Base-by-base conservation (phyloP, 2,329 filamentous ascomycete species). In the Neopestalotiopsis clavispora region DNA sequence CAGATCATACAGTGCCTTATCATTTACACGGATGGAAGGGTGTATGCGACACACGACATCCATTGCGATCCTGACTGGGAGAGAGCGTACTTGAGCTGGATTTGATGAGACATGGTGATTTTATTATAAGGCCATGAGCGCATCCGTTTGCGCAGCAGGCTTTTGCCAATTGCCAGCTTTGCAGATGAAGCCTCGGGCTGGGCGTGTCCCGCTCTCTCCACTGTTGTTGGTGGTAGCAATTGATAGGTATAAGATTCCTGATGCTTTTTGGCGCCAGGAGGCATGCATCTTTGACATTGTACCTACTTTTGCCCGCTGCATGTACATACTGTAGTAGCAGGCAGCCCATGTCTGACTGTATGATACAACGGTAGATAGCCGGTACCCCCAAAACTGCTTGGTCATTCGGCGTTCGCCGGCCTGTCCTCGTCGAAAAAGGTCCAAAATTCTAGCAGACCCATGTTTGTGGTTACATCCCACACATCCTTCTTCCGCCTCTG, bases 1-100 rank as follows among this genome's bases (percentile, higher is more conserved):
- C 59, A 61, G 30, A 61, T 61, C 59, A 61, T 61, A 28, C 23
- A 61, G 34, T 10, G 34, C 59, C 59, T 61, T 61, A 40, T 61
- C 59, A 61, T n/a, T 20, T 61, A 34, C 59, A 40, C 59, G 30
- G 32, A 40, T 34, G 59, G 17, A 38, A 38, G 34, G 32, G 59
- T 28, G 32, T 20, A 14, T 59, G 30, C 28, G 59, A 30, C 28
- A 52, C 28, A 52, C 23, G 23, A 52, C 34, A 32, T 38, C 12
- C 30, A 61, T 61, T 13, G n/a, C 30, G 59, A 40, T 61, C 59
- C 59, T 42, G 59, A 40, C 59, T 30, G 32, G 59, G 17, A 28
- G 23, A 28, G n/a, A 20, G 17, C 45, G 17, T 52, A 52, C n/a
- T 61, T 17, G 57, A 59, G 57, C 57, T 32, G 57, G 57, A 32